Evolutionary conservation across 108 stramenopile genomes (phyloP), one percentile per base, ranked within the genome.

Genomic region (Nitzschia sp.): DNA sequence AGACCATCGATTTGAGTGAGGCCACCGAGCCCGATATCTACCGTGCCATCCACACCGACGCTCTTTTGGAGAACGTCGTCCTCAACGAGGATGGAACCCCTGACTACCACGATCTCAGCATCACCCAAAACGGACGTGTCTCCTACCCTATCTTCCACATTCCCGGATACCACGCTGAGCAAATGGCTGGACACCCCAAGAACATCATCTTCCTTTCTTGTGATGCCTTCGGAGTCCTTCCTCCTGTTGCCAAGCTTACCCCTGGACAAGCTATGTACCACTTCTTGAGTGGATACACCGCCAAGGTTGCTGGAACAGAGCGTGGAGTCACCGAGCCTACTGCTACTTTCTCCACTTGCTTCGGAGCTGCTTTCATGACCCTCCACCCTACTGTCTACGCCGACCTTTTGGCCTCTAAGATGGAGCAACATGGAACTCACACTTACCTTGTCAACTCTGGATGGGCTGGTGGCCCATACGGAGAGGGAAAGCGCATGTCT

Each of bases 301-400:
- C 96, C 63, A 98, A 98, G 80, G 98, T 98, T 50, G 98, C 98
- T 41, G 98, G 98, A 42, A 98, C 98, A 48, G 98, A 98, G 79
- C 89, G 98, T 12, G 98, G 98, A 43, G 80, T 98, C 44, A 94
- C 82, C 14, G 96, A 98, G 76, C 98, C 98, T 9, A 65, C 77
- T 41, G 88, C 97, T 44, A 98, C 88, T 24, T 98, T 98, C 78
- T 81, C 79, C 48, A 87, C 96, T 25, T 95, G 98, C 80, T 98
- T 98, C 80, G 98, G 98, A 48, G 96, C 96, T 55, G 96, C 97
- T n/a, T 98, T 98, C 85, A 71, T 98, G 70, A 96, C 98, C 44
- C 82, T 96, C 12, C 94, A 94, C 72, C 96, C 98, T 19, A 97
- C 97, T 19, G 72, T 83, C 20, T 98, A 98, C 71, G 98, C 96